These are phyloP conservation scores for Allantophomopsis cytisporea DNA, from an alignment of 2,329 filamentous ascomycete genomes.

Conservation along the genomic window DNA sequence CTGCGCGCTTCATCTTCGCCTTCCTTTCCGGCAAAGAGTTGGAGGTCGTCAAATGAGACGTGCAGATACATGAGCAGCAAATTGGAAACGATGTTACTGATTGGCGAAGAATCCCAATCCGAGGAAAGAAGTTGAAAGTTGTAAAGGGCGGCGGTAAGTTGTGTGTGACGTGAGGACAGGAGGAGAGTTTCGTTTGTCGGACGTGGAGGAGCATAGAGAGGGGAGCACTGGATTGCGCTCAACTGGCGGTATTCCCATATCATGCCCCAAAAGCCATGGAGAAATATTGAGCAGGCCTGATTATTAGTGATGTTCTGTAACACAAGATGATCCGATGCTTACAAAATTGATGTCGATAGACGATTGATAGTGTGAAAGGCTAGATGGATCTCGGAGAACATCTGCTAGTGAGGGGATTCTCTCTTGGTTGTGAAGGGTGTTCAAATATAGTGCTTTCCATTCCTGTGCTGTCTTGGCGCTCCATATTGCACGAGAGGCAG, in stretches of 20 bases:
- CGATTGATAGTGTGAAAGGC: not conserved
- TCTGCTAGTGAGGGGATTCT: too few relatives aligned
- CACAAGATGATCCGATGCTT: not conserved
- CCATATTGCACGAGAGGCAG: slow-evolving; percentile 50
- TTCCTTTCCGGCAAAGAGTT: slow-evolving; percentile 54
- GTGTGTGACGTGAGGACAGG: slow-evolving; percentile 42
- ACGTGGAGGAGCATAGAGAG: not conserved
- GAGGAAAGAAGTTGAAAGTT: slow-evolving; percentile 1
- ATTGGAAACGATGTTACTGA: not conserved
- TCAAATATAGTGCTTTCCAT: slow-evolving; percentile 49
- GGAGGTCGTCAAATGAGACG: slow-evolving; percentile 49
- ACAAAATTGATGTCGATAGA: not conserved
- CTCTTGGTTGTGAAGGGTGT: not conserved
- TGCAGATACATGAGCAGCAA: slow-evolving; percentile 44
- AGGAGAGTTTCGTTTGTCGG: slow-evolving; percentile 26
- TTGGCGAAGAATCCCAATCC: not conserved
- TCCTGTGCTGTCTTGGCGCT: slow-evolving; percentile 45
- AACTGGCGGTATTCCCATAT: slow-evolving; percentile 52
- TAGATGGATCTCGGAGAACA: not conserved
- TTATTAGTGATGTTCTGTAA: not conserved
- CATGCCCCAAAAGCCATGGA: slow-evolving; percentile 52
- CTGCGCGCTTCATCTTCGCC: slow-evolving; percentile 50
- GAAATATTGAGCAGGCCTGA: slow-evolving; percentile 30
- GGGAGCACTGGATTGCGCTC: slow-evolving; percentile 13
- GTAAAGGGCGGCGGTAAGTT: slow-evolving; percentile 28